Conservation (phyloP, 345 rosid genomes). For the Raphanus sativus region DNA sequence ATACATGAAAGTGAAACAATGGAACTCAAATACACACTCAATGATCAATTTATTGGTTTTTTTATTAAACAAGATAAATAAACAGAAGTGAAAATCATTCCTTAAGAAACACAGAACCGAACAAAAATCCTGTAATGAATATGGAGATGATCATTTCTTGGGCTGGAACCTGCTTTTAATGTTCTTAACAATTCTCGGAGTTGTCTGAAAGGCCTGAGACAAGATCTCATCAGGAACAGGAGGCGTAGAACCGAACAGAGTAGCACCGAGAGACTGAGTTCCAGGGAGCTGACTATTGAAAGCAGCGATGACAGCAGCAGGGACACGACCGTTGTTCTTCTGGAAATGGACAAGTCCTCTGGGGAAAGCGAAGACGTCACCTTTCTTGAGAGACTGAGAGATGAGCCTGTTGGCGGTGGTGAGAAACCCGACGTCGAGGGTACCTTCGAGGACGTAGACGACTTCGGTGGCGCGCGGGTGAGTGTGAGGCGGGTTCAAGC, state of each 20-base stretch:
- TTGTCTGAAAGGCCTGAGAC: conserved; percentile 55
- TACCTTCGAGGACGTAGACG: conserved; percentile 56
- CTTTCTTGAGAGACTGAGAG: conserved; percentile 51
- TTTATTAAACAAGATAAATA: conserved; percentile 19
- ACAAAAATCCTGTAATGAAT: background rate
- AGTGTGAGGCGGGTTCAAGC: conserved; percentile 76
- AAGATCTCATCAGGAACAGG: conserved; percentile 51
- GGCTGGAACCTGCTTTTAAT: conserved; percentile 55
- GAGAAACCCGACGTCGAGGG: conserved; percentile 57
- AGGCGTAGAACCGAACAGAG: conserved; percentile 51
- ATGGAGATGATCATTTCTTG: conserved; percentile 35
- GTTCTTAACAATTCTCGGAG: conserved; percentile 37
- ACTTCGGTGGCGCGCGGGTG: conserved; percentile 71
- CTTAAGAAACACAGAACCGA: background rate
- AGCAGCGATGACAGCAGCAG: conserved; percentile 54
- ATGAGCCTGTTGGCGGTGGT: conserved; percentile 53
- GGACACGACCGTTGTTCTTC: conserved; percentile 46
- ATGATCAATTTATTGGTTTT: conserved; percentile 16
- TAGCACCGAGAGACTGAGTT: conserved; percentile 50
- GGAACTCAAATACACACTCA: conserved; percentile 17
- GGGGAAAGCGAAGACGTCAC: conserved; percentile 61
- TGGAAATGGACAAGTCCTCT: conserved; percentile 67
- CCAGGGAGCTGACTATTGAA: conserved; percentile 72
- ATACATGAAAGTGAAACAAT: no score
- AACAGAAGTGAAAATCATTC: background rate